Percentiles rank a stretch among this genome's conserved stretches.
phyloP scores from a whole-genome alignment of 1,139 yeast species.

The Blastobotrys serpentis region DNA sequence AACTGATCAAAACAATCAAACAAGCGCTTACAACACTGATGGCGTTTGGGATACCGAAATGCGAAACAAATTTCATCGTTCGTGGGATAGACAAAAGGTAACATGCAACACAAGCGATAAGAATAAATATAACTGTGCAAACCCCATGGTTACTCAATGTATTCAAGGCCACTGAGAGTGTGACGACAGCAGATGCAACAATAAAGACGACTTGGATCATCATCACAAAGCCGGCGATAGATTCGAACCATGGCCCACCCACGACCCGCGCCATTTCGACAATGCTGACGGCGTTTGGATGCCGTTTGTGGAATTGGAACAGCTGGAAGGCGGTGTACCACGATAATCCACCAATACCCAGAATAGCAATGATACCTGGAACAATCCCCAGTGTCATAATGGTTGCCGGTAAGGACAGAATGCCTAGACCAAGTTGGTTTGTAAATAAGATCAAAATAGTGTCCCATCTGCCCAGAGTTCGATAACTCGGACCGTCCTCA shows the following conservation, averaged over 20 bases:
- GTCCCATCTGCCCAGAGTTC: background rate
- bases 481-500: background rate
- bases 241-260: background rate
- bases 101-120: background rate
- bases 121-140: conserved; percentile 1
- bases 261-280: background rate
- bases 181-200: conserved; percentile 1
- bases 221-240: background rate
- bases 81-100: background rate
- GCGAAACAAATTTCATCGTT: conserved; percentile 2
- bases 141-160: background rate
- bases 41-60: conserved; percentile 1
- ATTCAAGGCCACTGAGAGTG: background rate
- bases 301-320: background rate
- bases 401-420: background rate
- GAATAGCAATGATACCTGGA: conserved; percentile 2
- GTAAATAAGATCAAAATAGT: background rate
- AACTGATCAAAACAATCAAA: background rate
- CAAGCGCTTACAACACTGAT: conserved; percentile 1
- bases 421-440: background rate
- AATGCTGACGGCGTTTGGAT: background rate
- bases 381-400: background rate
- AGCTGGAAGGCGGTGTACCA: background rate
- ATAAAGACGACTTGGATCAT: background rate
- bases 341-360: background rate